Conservation (phyloP, 1,139 yeast species). For the Zygoascus meyerae region DNA sequence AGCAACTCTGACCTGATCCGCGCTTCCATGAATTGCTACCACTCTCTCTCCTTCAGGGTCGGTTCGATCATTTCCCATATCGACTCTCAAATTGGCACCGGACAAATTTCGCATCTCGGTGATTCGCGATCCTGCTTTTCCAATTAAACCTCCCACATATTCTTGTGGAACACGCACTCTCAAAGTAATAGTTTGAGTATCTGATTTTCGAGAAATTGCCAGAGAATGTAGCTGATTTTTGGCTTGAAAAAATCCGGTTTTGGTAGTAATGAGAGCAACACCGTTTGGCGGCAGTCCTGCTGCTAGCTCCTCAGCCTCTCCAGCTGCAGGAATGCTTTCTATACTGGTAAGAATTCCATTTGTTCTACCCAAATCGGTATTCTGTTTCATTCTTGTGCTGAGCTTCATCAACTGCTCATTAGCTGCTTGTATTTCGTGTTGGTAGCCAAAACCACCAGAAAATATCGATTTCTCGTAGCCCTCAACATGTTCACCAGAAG, state of each 20-base stretch:
- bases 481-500: too few relatives aligned
- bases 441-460: slow-evolving; percentile 2
- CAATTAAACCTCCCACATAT: slow-evolving; percentile 78
- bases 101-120: slow-evolving; percentile 72
- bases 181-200: slow-evolving; percentile 16
- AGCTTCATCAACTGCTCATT: slow-evolving; percentile 6
- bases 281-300: slow-evolving; percentile 11
- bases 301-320: slow-evolving; percentile 5
- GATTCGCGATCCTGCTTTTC: slow-evolving; percentile 73
- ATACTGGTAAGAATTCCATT: neutral
- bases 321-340: neutral
- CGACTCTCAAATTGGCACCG: slow-evolving; percentile 54
- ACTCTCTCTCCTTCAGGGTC: slow-evolving; percentile 41
- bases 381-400: neutral
- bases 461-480: neutral
- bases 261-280: slow-evolving; percentile 11
- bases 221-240: slow-evolving; percentile 16
- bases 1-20: slow-evolving; percentile 46
- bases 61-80: slow-evolving; percentile 16
- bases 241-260: slow-evolving; percentile 22
- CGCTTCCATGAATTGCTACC: slow-evolving; percentile 64
- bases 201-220: neutral
- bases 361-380: neutral
- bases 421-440: neutral
- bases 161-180: slow-evolving; percentile 62